Conservation (phyloP, 306 rosid species). For the Citrullus amarus region DNA sequence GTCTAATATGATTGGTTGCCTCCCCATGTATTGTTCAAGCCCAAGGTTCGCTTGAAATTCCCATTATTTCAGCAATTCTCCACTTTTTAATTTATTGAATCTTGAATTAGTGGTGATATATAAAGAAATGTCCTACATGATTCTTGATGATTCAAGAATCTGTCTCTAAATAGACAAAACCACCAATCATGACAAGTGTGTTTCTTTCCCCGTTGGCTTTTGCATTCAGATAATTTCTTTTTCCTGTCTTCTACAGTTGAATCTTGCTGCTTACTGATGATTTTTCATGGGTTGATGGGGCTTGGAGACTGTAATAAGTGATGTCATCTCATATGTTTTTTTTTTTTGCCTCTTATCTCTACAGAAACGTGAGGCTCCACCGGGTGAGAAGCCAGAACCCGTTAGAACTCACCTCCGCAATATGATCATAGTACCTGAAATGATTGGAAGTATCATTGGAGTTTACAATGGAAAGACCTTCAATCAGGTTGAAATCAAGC, state of each 20-base stretch:
- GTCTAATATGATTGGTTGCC: not conserved
- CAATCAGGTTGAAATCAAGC: slow-evolving; percentile 88
- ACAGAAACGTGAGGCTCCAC: slow-evolving; percentile 86
- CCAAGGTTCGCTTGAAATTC: not conserved
- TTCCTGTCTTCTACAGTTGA: not conserved
- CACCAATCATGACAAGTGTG: not conserved
- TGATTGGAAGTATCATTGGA: slow-evolving; percentile 84
- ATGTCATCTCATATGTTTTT: not conserved
- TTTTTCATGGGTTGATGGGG: not conserved
- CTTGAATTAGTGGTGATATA: not conserved
- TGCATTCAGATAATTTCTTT: not conserved
- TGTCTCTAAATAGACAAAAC: not conserved
- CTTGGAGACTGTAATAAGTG: not conserved
- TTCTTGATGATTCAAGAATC: not conserved
- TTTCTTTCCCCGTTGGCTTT: not conserved
- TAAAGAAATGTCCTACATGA: not conserved
- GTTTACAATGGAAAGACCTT: slow-evolving; percentile 94
- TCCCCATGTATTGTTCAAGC: too few relatives aligned
- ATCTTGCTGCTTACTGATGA: not conserved
- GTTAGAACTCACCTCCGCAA: slow-evolving; percentile 87
- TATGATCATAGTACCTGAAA: slow-evolving; percentile 86
- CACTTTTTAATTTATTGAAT: not conserved
- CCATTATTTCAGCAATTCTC: not conserved
- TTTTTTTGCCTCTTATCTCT: not conserved
- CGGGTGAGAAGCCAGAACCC: slow-evolving; percentile 91